phyloP scores from a whole-genome alignment of 352 stramenopile genomes.

The Pythium rishiriense region DNA sequence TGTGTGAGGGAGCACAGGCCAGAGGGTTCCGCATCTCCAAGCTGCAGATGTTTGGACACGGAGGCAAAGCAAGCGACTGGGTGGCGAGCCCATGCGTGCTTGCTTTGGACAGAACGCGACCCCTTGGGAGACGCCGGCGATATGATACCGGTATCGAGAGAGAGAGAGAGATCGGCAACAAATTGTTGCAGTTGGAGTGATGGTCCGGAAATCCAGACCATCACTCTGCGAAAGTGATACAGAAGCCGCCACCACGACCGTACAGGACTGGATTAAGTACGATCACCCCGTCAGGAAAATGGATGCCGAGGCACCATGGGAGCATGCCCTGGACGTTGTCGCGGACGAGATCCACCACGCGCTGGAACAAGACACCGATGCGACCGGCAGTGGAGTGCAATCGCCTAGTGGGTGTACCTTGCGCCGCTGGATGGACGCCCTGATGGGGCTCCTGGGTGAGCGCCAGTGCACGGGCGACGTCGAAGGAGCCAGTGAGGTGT shows the following conservation, averaged over 20 bases:
- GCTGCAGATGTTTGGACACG: no score
- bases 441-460: conserved; percentile 4
- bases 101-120: no score
- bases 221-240: conserved; percentile 17
- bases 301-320: conserved; percentile 4
- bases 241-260: not conserved
- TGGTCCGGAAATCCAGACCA: conserved; percentile 13
- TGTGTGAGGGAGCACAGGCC: no score
- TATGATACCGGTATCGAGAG: not conserved
- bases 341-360: conserved; percentile 4
- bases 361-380: not conserved
- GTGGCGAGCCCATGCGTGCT: no score
- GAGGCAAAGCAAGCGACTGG: no score
- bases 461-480: conserved; percentile 4
- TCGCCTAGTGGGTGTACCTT: not conserved
- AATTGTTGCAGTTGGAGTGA: conserved; percentile 28
- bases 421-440: not conserved
- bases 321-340: conserved; percentile 10
- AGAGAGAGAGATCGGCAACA: conserved; percentile 2
- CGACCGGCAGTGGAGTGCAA: not conserved
- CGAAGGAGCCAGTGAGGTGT: conserved; percentile 12
- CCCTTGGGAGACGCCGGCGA: no score
- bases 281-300: conserved; percentile 6
- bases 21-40: no score
- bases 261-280: not conserved